Conservation (phyloP, 257 asterid species). For the Fraxinus cuspidata region DNA sequence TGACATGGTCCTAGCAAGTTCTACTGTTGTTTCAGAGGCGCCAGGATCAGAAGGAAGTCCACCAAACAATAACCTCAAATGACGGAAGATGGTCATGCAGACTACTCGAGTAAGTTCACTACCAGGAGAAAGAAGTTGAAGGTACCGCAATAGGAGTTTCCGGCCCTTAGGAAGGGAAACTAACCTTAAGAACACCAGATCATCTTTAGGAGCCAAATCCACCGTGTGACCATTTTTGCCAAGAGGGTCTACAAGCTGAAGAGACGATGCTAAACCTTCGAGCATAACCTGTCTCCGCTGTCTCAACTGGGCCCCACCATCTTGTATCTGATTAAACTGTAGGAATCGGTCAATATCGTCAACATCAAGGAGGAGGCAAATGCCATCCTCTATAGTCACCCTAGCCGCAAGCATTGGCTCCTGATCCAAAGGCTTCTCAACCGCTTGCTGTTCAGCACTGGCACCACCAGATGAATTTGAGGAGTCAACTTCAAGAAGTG, state of each 20-base stretch:
- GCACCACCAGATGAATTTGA: slow-evolving; percentile 50
- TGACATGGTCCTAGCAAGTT: slow-evolving; percentile 48
- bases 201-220: slow-evolving; percentile 54
- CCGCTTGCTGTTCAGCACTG: slow-evolving; percentile 37
- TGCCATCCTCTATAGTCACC: slow-evolving; percentile 86
- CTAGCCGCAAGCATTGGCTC: slow-evolving; percentile 99
- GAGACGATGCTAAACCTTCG: slow-evolving; percentile 70
- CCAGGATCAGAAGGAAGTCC: slow-evolving; percentile 47
- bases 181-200: slow-evolving; percentile 57
- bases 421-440: slow-evolving; percentile 88
- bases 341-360: slow-evolving; percentile 87
- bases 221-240: slow-evolving; percentile 55
- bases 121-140: slow-evolving; percentile 59
- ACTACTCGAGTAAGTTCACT: slow-evolving; percentile 60
- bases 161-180: slow-evolving; percentile 73
- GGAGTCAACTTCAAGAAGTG: slow-evolving; percentile 87
- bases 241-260: slow-evolving; percentile 73
- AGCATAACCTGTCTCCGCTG: slow-evolving; percentile 63
- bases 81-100: slow-evolving; percentile 80
- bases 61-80: slow-evolving; percentile 74
- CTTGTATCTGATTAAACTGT: slow-evolving; percentile 67
- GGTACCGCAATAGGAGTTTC: slow-evolving; percentile 59
- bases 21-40: slow-evolving; percentile 32
- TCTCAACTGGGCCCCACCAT: slow-evolving; percentile 66
- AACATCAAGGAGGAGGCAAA: slow-evolving; percentile 78